These are phyloP conservation scores for Metschnikowia arizonensis DNA, from an alignment of 805 yeast genomes.

Conservation along the genomic window DNA sequence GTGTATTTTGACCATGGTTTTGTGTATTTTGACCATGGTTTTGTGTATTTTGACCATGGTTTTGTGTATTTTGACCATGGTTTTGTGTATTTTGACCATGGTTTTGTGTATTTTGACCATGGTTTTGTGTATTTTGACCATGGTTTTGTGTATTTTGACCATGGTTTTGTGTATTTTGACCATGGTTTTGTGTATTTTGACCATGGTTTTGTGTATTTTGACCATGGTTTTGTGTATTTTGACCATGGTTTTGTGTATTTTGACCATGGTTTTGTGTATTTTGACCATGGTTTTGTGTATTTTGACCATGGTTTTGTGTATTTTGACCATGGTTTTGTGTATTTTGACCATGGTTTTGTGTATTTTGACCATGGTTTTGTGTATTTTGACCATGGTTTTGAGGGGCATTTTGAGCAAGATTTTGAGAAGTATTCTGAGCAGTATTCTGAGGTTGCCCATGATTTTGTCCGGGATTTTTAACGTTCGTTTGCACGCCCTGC, in stretches of 20 bases:
- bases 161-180: not conserved
- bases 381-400: too few relatives aligned
- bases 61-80: slow-evolving; percentile 11
- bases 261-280: slow-evolving; percentile 9
- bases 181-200: too few relatives aligned
- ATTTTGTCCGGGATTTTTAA: not conserved
- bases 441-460: not conserved
- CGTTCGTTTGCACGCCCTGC: slow-evolving; percentile 19
- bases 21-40: too few relatives aligned
- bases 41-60: not conserved
- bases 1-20: not conserved
- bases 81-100: not conserved
- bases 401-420: not conserved
- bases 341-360: not conserved
- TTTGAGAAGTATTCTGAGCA: slow-evolving; percentile 15
- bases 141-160: not conserved
- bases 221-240: not conserved
- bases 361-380: not conserved
- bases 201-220: slow-evolving; percentile 7
- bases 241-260: too few relatives aligned
- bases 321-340: not conserved
- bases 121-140: slow-evolving; percentile 12
- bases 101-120: not conserved
- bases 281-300: too few relatives aligned
- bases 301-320: not conserved